Base-by-base conservation (phyloP, 257 asterid species). In the Plantago major region DNA sequence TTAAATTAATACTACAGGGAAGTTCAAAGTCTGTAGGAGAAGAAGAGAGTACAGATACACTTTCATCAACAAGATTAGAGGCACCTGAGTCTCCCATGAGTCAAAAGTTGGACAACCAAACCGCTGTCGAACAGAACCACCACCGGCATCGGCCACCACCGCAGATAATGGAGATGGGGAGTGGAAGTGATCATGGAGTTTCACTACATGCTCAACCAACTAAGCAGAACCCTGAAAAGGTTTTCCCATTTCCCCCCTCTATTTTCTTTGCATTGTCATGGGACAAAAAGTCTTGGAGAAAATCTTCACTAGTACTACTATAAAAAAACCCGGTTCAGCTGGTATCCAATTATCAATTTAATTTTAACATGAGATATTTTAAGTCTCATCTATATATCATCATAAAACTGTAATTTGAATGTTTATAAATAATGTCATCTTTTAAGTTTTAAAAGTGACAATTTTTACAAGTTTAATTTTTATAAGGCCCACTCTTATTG, bases 41-140 rank as follows among this genome's bases (percentile, higher is more conserved):
- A 71, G 95, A 79, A 65, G 95, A 79, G 73, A 93, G 94, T 64
- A 81, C 78, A 57, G 94, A 84, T 77, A 78, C 87, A 19, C 68
- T 81, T 65, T 78, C 81, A 53, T 81, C 81, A 65, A 44, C 68
- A 14, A 54, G 75, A 38, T 54, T 84, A 22, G 85, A 79, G 43
- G 40, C 40, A 7, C 78, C 94, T 18, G 92, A 90, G 38, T 87
- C 97, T 30, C 92, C 95, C n/a, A 63, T 79, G 14, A 81, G 92
- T 50, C 68, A 66, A 62, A 80, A 73, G 55, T 73, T 76, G 3
- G 79, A 71, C 22, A 63, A 63, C 50, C 76, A 76, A 59, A 72
- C 71, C 14, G 68, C 71, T 10, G 38, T 10, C 9, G 78, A 72
- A 33, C 58, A 58, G 45, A 75, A 75, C 59, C 37, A 60, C 56